Percentiles rank a stretch among this genome's conserved stretches.
Evolutionary conservation across 225 moss, liverwort and hornwort genomes (phyloP).

Genomic region (Physcomitrium patens): DNA sequence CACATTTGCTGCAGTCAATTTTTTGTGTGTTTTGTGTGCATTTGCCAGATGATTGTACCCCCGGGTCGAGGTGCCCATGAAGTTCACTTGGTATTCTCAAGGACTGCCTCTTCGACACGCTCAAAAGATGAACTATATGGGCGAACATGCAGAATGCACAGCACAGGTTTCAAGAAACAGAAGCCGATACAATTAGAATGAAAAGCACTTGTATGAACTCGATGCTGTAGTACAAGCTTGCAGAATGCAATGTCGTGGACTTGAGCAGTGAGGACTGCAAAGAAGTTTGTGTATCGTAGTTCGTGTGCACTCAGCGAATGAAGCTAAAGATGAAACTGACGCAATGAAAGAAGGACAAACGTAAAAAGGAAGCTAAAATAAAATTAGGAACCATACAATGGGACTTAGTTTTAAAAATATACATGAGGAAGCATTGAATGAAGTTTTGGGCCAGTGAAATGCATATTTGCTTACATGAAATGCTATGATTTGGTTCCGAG

Average conservation of each 20-base stretch:
- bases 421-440: not conserved
- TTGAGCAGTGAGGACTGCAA: too few species aligned
- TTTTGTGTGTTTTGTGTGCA: not conserved
- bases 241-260: too few species aligned
- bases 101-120: constrained; percentile 12
- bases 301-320: not conserved
- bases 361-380: constrained; percentile 16
- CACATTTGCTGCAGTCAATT: not conserved
- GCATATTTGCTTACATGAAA: not conserved
- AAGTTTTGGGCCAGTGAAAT: not conserved
- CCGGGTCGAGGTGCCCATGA: too few species aligned
- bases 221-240: too few species aligned
- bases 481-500: not conserved
- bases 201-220: too few species aligned
- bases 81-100: not conserved
- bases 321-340: constrained; percentile 22
- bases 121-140: constrained; percentile 13
- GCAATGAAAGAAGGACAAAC: constrained; percentile 23
- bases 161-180: too few species aligned
- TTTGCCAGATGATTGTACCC: too few species aligned
- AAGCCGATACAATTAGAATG: too few species aligned
- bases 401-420: not conserved
- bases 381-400: not conserved
- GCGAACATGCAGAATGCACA: too few species aligned
- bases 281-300: too few species aligned